A percentile compares a stretch with the other conserved stretches of the same genome.
phyloP scores from a whole-genome alignment of 1,284 basidiomycete species.

The Ceratobasidium sp. region DNA sequence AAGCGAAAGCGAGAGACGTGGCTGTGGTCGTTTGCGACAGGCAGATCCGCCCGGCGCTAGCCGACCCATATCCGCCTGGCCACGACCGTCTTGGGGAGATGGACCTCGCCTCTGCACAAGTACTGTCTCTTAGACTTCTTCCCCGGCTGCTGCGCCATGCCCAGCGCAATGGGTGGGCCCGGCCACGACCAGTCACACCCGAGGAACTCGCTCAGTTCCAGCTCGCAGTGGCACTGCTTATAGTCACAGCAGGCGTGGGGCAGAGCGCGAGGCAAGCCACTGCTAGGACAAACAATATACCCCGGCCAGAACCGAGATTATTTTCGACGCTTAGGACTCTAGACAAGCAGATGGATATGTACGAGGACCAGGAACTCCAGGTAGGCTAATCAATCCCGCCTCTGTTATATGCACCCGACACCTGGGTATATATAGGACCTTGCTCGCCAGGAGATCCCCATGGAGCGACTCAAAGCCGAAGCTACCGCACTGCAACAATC shows the following conservation, averaged over 20 bases:
- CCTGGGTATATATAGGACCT: slow-evolving; percentile 45
- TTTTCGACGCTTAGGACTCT: slow-evolving; percentile 42
- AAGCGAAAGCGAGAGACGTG: no score
- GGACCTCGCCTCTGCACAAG: slow-evolving; percentile 28
- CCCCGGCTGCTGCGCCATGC: slow-evolving; percentile 8
- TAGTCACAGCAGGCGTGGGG: slow-evolving; percentile 6
- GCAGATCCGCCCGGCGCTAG: slow-evolving; percentile 9
- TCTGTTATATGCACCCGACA: not conserved
- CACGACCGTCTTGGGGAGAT: not conserved
- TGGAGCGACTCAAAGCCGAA: slow-evolving; percentile 45
- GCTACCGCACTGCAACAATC: slow-evolving; percentile 45
- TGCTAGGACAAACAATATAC: not conserved
- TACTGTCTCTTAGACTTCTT: slow-evolving; percentile 5
- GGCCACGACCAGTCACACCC: not conserved
- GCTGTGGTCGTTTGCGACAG: slow-evolving; percentile 9
- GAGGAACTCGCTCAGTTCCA: slow-evolving; percentile 12
- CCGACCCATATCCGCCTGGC: not conserved
- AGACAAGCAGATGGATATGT: slow-evolving; percentile 46
- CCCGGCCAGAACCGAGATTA: not conserved
- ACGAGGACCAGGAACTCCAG: slow-evolving; percentile 45
- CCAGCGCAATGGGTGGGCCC: slow-evolving; percentile 14
- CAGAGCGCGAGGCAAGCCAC: not conserved
- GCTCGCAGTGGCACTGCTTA: slow-evolving; percentile 6
- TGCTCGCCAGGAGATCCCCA: slow-evolving; percentile 47
- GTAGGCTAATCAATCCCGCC: slow-evolving; percentile 33